Conservation (phyloP, 1,284 basidiomycete genomes). For the Ganoderma meredithae region DNA sequence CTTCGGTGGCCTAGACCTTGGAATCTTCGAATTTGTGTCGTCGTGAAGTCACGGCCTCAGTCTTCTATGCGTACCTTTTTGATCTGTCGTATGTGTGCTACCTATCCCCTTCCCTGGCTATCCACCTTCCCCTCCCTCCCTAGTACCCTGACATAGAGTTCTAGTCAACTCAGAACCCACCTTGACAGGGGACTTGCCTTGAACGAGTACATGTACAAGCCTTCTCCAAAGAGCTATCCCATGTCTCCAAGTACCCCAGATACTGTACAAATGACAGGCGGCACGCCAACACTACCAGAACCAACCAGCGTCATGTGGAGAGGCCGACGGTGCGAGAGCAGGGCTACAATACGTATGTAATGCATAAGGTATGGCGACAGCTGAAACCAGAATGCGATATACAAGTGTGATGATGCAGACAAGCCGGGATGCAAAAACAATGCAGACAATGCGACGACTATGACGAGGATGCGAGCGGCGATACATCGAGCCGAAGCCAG, state of each 20-base stretch:
- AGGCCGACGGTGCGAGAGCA: background rate
- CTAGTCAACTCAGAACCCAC: background rate
- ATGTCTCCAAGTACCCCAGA: background rate
- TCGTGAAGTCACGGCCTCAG: too few relatives aligned
- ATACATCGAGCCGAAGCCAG: background rate
- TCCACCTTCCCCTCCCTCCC: too few relatives aligned
- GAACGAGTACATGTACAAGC: background rate
- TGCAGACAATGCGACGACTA: background rate
- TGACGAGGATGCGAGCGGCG: background rate
- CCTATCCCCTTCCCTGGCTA: too few relatives aligned
- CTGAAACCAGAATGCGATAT: background rate
- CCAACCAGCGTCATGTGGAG: background rate
- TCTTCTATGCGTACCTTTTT: too few relatives aligned
- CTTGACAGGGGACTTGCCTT: background rate
- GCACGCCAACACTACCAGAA: background rate
- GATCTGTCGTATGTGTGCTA: too few relatives aligned
- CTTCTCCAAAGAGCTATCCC: background rate
- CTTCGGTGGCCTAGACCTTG: too few relatives aligned
- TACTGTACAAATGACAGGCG: background rate
- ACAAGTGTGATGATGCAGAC: background rate
- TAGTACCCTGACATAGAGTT: background rate
- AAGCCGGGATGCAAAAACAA: background rate
- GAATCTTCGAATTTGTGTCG: too few relatives aligned
- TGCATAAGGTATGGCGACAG: background rate
- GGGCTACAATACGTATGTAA: background rate